Evolutionary conservation across 2,329 filamentous ascomycete species (phyloP).

Genomic region (Dendrostoma leiphaemia): DNA sequence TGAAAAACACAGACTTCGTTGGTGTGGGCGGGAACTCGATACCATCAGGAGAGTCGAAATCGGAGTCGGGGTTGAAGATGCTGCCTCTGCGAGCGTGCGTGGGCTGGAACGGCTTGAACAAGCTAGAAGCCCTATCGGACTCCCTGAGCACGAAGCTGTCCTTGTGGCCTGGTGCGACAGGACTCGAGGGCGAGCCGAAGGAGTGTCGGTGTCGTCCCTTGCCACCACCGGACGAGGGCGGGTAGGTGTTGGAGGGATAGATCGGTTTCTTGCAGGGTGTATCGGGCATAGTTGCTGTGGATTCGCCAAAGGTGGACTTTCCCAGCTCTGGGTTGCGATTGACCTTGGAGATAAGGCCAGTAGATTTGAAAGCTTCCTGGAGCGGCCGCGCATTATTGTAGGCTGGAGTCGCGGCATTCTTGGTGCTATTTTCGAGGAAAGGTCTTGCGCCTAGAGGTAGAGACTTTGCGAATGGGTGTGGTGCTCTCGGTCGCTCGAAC

Average conservation of each 20-base stretch:
- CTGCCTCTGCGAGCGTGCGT: constrained; percentile 58
- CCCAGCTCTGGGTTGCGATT: constrained; percentile 74
- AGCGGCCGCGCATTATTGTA: constrained; percentile 77
- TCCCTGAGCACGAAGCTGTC: constrained; percentile 48
- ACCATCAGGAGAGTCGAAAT: constrained; percentile 54
- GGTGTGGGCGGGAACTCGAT: constrained; percentile 87
- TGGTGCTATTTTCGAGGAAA: constrained; percentile 45
- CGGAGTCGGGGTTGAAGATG: constrained; percentile 77
- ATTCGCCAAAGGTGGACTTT: constrained; percentile 44
- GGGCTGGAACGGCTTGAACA: constrained; percentile 67
- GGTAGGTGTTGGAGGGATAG: constrained; percentile 66
- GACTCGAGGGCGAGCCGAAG: constrained; percentile 77
- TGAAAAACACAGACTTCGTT: constrained; percentile 64
- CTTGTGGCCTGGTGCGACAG: constrained; percentile 47
- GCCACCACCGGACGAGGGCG: constrained; percentile 55
- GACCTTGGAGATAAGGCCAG: constrained; percentile 91
- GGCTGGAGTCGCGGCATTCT: constrained; percentile 69
- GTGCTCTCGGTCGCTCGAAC: constrained; percentile 48
- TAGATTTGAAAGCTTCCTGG: constrained; percentile 87
- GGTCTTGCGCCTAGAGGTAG: constrained; percentile 64
- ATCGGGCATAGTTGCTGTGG: constrained; percentile 76
- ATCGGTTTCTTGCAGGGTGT: constrained; percentile 91
- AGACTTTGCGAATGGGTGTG: constrained; percentile 66
- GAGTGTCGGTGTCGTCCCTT: constrained; percentile 66
- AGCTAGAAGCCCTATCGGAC: constrained; percentile 60